These are phyloP conservation scores for Aureobasidium sp. DNA, from an alignment of 2,329 filamentous ascomycete species.

Conservation along the genomic window DNA sequence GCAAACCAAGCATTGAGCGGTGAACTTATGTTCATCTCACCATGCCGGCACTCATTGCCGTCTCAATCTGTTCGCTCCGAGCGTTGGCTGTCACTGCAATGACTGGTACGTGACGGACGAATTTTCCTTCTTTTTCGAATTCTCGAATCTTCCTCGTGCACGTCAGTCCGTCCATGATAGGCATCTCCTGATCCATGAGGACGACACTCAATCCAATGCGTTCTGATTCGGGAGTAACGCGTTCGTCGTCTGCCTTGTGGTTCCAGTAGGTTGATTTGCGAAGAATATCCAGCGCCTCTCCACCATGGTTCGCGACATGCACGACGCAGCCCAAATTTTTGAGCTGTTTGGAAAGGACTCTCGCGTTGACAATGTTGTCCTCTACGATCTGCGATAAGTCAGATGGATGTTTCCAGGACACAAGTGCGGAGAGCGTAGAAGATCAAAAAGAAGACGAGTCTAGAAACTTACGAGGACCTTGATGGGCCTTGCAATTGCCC, in stretches of 20 bases:
- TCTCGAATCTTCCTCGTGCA: slow-evolving; percentile 64
- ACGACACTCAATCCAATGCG: slow-evolving; percentile 41
- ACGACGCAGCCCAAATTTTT: slow-evolving; percentile 41
- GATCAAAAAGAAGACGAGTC: not conserved
- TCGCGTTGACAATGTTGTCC: slow-evolving; percentile 42
- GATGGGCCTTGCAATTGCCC: not conserved
- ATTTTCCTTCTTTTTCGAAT: slow-evolving; percentile 55
- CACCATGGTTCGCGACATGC: slow-evolving; percentile 41
- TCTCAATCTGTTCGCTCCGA: slow-evolving; percentile 64
- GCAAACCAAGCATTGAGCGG: not conserved
- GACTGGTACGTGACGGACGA: slow-evolving; percentile 63
- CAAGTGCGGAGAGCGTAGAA: not conserved
- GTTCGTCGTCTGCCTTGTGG: slow-evolving; percentile 17
- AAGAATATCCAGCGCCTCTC: slow-evolving; percentile 41
- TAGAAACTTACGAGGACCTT: slow-evolving; percentile 8
- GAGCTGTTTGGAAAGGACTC: slow-evolving; percentile 44
- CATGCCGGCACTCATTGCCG: slow-evolving; percentile 66
- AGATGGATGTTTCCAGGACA: not conserved
- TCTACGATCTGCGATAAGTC: slow-evolving; percentile 32
- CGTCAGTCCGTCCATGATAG: slow-evolving; percentile 73
- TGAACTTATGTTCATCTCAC: not conserved
- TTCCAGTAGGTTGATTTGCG: slow-evolving; percentile 38
- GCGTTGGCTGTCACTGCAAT: slow-evolving; percentile 82
- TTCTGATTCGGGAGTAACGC: not conserved
- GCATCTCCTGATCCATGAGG: slow-evolving; percentile 77